A percentile compares a stretch with the other conserved stretches of the same genome.
Conservation (phyloP, 1,284 basidiomycete species). For the Butyriboletus appendiculatus region DNA sequence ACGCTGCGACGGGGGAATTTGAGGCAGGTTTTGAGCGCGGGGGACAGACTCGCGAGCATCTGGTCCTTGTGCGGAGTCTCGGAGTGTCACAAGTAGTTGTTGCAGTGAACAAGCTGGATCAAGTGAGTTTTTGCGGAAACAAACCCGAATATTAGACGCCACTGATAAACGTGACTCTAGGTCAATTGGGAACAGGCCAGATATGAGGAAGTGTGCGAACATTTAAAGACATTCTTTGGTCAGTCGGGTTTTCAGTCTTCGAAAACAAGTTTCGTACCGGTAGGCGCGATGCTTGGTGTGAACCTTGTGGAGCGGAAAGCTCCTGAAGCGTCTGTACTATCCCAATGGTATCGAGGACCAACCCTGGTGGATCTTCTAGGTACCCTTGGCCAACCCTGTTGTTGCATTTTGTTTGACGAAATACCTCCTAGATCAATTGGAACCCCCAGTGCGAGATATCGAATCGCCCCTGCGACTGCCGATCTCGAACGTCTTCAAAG, state of each 20-base stretch:
- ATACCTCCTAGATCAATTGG: constrained; percentile 63
- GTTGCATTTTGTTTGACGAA: neutral
- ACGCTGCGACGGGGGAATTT: constrained; percentile 89
- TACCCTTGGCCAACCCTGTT: constrained; percentile 33
- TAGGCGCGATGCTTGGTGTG: constrained; percentile 88
- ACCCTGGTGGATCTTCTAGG: constrained; percentile 86
- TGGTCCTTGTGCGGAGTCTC: constrained; percentile 89
- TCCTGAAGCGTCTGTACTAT: constrained; percentile 49
- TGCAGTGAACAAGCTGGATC: constrained; percentile 94
- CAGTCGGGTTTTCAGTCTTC: constrained; percentile 84
- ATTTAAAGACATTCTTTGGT: constrained; percentile 79
- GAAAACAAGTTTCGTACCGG: constrained; percentile 86
- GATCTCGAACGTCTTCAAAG: constrained; percentile 94
- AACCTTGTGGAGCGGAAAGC: constrained; percentile 69
- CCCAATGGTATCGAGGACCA: constrained; percentile 84
- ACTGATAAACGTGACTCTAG: constrained; percentile 42
- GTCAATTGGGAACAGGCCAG: constrained; percentile 83
- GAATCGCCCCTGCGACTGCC: constrained; percentile 83
- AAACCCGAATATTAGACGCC: neutral
- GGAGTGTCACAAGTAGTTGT: constrained; percentile 95
- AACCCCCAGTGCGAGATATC: constrained; percentile 81
- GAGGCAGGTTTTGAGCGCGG: constrained; percentile 94
- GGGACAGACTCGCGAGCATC: constrained; percentile 97
- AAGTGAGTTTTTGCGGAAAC: constrained; percentile 52
- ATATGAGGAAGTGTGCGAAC: constrained; percentile 82